Evolutionary conservation across 371 early-diverging fungal species (phyloP).

Genomic region (Mortierella sp.): DNA sequence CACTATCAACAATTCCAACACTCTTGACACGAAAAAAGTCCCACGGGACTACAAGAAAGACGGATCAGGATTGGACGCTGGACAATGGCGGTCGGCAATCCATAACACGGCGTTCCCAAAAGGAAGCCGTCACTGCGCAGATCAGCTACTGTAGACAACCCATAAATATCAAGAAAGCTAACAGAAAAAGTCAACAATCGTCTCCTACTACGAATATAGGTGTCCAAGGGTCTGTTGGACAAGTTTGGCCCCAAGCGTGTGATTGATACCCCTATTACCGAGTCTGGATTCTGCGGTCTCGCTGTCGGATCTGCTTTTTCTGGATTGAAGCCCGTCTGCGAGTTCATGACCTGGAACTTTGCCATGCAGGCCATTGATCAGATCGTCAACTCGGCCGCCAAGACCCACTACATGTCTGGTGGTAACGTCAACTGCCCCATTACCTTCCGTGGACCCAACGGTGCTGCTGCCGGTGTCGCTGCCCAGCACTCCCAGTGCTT

Average conservation of each 20-base stretch:
- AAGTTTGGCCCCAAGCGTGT: conserved; percentile 98
- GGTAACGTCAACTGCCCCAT: conserved; percentile 93
- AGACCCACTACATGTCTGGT: conserved; percentile 99
- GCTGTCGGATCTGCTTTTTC: conserved; percentile 97
- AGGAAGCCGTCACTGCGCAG: no score
- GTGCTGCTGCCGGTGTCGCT: conserved; percentile 98
- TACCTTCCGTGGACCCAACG: conserved; percentile 99
- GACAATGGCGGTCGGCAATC: no score
- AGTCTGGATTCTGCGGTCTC: conserved; percentile 99
- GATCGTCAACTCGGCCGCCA: conserved; percentile 99
- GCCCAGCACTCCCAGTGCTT: conserved; percentile 99
- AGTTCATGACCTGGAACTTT: conserved; percentile 99
- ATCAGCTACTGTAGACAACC: no score
- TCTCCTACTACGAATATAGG: conserved; percentile 70
- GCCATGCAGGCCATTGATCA: conserved; percentile 99
- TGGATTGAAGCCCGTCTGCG: conserved; percentile 98
- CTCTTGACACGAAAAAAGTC: no score
- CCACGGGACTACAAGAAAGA: no score
- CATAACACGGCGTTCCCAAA: no score
- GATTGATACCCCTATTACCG: conserved; percentile 99
- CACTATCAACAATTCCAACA: no score
- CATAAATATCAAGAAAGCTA: no score
- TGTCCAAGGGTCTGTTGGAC: conserved; percentile 97
- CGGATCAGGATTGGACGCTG: no score
- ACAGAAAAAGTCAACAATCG: background rate